These are phyloP conservation scores for Septoria petroselini DNA, from an alignment of 2,329 filamentous ascomycete genomes.

Conservation along the genomic window DNA sequence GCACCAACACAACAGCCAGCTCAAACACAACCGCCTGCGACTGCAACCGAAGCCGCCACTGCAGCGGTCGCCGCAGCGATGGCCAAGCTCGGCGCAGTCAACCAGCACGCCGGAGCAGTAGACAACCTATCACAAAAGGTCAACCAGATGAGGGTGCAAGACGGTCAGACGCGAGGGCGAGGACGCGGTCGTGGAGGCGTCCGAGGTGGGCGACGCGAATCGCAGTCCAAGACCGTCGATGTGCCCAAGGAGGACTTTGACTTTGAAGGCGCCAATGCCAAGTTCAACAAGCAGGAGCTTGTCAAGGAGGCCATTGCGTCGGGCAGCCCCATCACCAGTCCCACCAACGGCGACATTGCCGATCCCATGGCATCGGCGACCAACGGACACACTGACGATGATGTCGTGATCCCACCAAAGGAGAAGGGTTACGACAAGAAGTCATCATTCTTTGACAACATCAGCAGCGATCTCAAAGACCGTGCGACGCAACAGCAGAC, in stretches of 20 bases:
- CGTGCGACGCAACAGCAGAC: constrained; percentile 60
- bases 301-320: constrained; percentile 83
- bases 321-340: constrained; percentile 62
- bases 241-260: constrained; percentile 90
- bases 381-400: constrained; percentile 30
- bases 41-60: constrained; percentile 70
- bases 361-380: constrained; percentile 30
- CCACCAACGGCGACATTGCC: constrained; percentile 27
- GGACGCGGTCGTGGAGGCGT: constrained; percentile 49
- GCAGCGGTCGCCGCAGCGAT: constrained; percentile 78
- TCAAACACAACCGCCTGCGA: constrained; percentile 22
- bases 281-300: constrained; percentile 83
- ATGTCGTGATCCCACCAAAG: constrained; percentile 45
- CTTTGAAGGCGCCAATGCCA: constrained; percentile 80
- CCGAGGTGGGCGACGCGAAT: constrained; percentile 38
- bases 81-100: constrained; percentile 61
- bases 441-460: constrained; percentile 95
- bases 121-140: constrained; percentile 73
- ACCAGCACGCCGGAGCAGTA: constrained; percentile 39
- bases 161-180: constrained; percentile 40
- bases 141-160: constrained; percentile 64
- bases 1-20: constrained; percentile 16
- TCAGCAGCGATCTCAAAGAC: constrained; percentile 89
- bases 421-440: constrained; percentile 76
- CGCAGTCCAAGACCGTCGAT: constrained; percentile 60